Base-by-base conservation (phyloP, 371 early-diverging fungal genomes). In the Entomophthora muscae region DNA sequence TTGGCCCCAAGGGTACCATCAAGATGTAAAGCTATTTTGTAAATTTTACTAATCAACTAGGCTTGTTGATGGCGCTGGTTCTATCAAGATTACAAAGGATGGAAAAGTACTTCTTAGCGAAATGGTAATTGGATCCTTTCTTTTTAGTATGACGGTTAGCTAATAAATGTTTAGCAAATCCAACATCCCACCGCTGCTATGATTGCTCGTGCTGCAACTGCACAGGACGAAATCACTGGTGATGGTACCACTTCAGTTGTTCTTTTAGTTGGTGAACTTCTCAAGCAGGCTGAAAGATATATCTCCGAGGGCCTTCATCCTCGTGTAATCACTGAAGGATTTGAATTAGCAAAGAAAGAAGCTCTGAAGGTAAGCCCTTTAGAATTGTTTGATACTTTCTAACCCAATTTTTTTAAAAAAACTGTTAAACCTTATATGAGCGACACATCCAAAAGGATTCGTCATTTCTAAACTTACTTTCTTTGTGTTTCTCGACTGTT, bases 161-260 rank as follows among this genome's bases (percentile, higher is more conserved):
- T 30, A n/a, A n/a, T n/a, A 1, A 32, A 42, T 17, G 5, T 51
- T 52, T 71, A 91, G 92, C 97, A 98, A 93, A 98, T 99, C 75
- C 95, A 96, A 82, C 95, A 99, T 77, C 99, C 99, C 26, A 99
- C 98, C 3, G 97, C 99, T 52, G 89, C 93, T 63, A 94, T 99
- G 90, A 96, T 99, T 70, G 99, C 99, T 29, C 88, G 97, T 63
- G 93, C 98, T 32, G 98, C 99, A 10, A 91, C 92, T 33, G 98
- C 98, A 31, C 96, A 98, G 76, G 98, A 98, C 74, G 94, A 95
- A 67, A 86, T 97, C 59, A 93, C 94, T 42, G 99, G 99, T 63
- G 99, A 99, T 70, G 99, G 99, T 57, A 98, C 98, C 7, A 96
- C 98, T 17, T 88, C 97, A 0, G 90, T 96, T 70, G 95, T 99